Evolutionary conservation across 192 early-diverging fungal genomes (phyloP).

Genomic region (Gamsiella multidivaricata): DNA sequence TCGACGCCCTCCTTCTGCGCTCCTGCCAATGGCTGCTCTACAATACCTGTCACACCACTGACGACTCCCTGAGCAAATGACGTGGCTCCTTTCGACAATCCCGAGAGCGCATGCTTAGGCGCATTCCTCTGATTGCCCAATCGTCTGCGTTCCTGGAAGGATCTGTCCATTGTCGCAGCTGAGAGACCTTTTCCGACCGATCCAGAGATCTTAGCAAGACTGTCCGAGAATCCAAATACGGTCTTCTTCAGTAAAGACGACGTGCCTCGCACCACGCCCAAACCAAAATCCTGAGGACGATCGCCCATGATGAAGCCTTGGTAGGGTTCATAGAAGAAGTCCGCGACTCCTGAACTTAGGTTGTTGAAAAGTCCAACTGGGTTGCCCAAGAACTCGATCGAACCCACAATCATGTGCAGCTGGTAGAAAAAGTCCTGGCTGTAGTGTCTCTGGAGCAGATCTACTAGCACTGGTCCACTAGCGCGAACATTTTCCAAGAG

Average conservation of each 20-base stretch:
- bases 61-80: constrained; percentile 85
- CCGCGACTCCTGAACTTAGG: constrained; percentile 92
- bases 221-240: constrained; percentile 95
- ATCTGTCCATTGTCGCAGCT: constrained; percentile 92
- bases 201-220: constrained; percentile 94
- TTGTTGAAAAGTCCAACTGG: constrained; percentile 97
- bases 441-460: constrained; percentile 88
- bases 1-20: constrained; percentile 88
- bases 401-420: constrained; percentile 88
- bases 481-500: constrained; percentile 90
- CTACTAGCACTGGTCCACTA: constrained; percentile 75
- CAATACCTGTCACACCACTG: constrained; percentile 90
- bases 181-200: constrained; percentile 97
- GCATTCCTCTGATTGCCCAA: constrained; percentile 84
- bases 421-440: constrained; percentile 91
- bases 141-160: constrained; percentile 87
- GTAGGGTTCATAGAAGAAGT: constrained; percentile 98
- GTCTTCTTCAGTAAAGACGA: constrained; percentile 89
- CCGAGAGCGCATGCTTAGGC: constrained; percentile 90
- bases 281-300: constrained; percentile 92
- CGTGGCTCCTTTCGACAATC: constrained; percentile 87
- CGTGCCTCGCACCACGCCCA: constrained; percentile 89
- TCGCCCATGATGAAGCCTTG: constrained; percentile 96
- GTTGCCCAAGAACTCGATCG: constrained; percentile 97
- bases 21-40: constrained; percentile 85